Evolutionary conservation across 768 basidiomycete genomes (phyloP).

Genomic region (Pulveroboletus sp.): DNA sequence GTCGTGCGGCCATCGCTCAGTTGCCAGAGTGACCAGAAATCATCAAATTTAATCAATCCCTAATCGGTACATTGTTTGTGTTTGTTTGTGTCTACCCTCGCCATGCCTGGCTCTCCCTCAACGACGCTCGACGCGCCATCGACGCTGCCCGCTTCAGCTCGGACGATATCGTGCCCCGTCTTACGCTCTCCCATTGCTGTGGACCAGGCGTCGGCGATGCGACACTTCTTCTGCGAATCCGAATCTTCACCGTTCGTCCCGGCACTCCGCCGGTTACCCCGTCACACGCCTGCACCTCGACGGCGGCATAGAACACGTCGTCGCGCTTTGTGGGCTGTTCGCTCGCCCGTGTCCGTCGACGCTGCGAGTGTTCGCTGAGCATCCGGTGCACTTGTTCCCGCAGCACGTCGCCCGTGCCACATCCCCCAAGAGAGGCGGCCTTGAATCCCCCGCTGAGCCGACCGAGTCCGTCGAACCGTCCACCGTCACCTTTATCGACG

Average conservation of each 20-base stretch:
- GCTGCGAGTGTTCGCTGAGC: constrained; percentile 16
- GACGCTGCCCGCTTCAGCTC: constrained; percentile 28
- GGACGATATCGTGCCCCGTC: constrained; percentile 26
- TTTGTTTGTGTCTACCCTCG: constrained; percentile 20
- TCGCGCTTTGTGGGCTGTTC: constrained; percentile 19
- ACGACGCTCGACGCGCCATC: constrained; percentile 22
- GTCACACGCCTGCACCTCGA: constrained; percentile 4
- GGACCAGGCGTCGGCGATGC: constrained; percentile 21
- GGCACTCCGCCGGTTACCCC: neutral
- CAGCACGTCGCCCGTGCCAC: constrained; percentile 8
- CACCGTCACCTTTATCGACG: constrained; percentile 22
- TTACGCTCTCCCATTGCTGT: constrained; percentile 2
- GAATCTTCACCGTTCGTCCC: constrained; percentile 3
- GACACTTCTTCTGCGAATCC: constrained; percentile 12
- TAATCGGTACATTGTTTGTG: constrained; percentile 8
- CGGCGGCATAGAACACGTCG: constrained; percentile 28
- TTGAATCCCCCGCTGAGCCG: constrained; percentile 26
- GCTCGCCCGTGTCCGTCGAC: constrained; percentile 14
- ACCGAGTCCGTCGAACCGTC: constrained; percentile 26
- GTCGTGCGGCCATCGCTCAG: constrained; percentile 1
- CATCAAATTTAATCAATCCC: neutral
- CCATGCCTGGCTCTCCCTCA: constrained; percentile 15
- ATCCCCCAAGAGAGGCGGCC: neutral
- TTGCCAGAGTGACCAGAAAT: constrained; percentile 18
- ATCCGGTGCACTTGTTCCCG: constrained; percentile 19